Evolutionary conservation across 805 yeast species (phyloP), one percentile per base, ranked within the genome.

Genomic region (Komagataella pastoris): DNA sequence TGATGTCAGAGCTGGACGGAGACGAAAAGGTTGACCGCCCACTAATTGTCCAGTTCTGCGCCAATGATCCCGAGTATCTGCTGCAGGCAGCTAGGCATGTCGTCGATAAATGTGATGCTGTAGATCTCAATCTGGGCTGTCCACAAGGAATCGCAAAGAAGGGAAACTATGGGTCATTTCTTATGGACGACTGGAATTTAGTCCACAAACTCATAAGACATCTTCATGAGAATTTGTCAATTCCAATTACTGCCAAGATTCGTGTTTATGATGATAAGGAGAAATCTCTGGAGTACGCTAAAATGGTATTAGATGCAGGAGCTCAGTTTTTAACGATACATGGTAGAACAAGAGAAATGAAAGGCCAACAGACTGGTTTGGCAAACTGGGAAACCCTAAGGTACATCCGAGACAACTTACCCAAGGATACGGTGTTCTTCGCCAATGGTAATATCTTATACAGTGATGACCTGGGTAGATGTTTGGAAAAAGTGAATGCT

Each of bases 121-220:
- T 93, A 23, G 99, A 93, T 67, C 74, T 93, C 57, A 93, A 93
- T 61, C 72, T 93, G 53, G 99, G 99, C 0, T 93, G 99, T 66
- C 99, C 99, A 0, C 99, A 93, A 66, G 97, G 97, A 1, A 93
- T 93, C 54, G 99, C 99, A 0, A 78, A 76, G 56, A 87, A 88
- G 65, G 99, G 99, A 0, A 84, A 87, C 56, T 93, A 93, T 64
- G 99, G 99, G 0, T 83, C 98, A 0, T 93, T 90, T 59, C 69
- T 93, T 51, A 91, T 90, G 97, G 99, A 93, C 53, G 97, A 93
- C 61, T 93, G 98, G 98, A 87, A 79, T 19, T 69, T 91, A 52
- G 81, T 93, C 14, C 74, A 80, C 59, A 75, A 71, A 50, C 72
- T 93, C 54, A 89, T 93, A 56, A 77, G 73, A 55, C 85, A 73